Evolutionary conservation across 1,284 basidiomycete genomes (phyloP).

Genomic region (Thecaphora thlaspeos): DNA sequence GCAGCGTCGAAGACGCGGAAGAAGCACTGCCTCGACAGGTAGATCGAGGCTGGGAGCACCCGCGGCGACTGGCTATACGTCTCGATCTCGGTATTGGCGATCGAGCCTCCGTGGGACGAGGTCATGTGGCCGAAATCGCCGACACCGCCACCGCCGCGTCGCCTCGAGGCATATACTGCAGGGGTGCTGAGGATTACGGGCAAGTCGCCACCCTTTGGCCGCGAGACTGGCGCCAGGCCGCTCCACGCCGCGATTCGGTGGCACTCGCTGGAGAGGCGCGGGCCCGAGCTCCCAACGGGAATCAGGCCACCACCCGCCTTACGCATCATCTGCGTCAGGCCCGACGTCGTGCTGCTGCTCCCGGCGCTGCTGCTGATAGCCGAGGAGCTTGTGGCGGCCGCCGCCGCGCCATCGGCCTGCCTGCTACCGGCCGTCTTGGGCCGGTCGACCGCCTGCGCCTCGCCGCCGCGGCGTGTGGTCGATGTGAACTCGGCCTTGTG

Average conservation of each 20-base stretch:
- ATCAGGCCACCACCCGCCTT: constrained; percentile 24
- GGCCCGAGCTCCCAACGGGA: neutral
- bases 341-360: constrained; percentile 5
- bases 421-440: no score
- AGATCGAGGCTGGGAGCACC: constrained; percentile 27
- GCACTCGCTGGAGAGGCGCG: constrained; percentile 8
- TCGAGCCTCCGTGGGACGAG: neutral
- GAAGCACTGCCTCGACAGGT: constrained; percentile 28
- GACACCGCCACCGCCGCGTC: no score
- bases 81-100: constrained; percentile 34
- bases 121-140: no score
- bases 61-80: constrained; percentile 30
- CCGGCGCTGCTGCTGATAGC: no score
- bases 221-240: constrained; percentile 10
- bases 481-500: neutral
- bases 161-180: no score
- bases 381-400: no score
- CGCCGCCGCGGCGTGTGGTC: neutral
- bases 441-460: no score
- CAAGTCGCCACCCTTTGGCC: no score
- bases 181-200: no score
- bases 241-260: constrained; percentile 19
- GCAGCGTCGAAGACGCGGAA: constrained; percentile 9
- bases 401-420: no score
- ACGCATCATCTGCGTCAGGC: constrained; percentile 33